Evolutionary conservation across 164 flowering plant species (phyloP).

Genomic region (Aristolochia californica): DNA sequence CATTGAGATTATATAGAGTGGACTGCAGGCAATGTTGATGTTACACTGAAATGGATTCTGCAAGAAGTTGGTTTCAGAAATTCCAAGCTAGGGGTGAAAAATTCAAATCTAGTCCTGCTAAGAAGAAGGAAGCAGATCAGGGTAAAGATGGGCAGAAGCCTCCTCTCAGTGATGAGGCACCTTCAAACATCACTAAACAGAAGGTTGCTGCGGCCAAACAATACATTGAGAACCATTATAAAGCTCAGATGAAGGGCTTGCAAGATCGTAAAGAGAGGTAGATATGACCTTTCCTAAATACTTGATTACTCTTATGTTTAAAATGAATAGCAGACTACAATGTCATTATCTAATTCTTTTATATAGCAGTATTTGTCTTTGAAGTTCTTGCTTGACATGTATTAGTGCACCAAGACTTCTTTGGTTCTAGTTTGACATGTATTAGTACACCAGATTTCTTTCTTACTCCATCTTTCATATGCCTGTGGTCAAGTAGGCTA

Average conservation of each 20-base stretch:
- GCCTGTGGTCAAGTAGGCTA: no score
- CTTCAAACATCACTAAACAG: conserved; percentile 27
- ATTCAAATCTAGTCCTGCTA: conserved; percentile 9
- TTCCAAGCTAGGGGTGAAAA: conserved; percentile 26
- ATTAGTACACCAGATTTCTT: no score
- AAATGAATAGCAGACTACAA: not conserved
- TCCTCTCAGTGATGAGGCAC: conserved; percentile 20
- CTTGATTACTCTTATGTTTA: not conserved
- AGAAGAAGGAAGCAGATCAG: conserved; percentile 21
- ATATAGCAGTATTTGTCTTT: not conserved
- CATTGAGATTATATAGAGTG: not conserved
- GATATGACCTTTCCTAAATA: not conserved
- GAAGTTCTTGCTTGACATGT: no score
- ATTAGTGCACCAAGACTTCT: no score
- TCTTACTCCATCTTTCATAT: no score
- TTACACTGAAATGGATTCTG: conserved; percentile 26
- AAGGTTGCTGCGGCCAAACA: conserved; percentile 37
- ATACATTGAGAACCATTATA: conserved; percentile 34
- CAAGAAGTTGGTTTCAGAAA: conserved; percentile 42
- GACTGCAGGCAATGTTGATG: not conserved
- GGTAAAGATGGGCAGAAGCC: conserved; percentile 18
- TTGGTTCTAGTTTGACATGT: no score
- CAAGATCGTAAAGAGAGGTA: conserved; percentile 35
- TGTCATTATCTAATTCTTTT: not conserved
- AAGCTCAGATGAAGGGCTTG: conserved; percentile 30